These are phyloP conservation scores for Astrocystis sublimbata DNA, from an alignment of 495 filamentous ascomycete genomes.

Conservation along the genomic window DNA sequence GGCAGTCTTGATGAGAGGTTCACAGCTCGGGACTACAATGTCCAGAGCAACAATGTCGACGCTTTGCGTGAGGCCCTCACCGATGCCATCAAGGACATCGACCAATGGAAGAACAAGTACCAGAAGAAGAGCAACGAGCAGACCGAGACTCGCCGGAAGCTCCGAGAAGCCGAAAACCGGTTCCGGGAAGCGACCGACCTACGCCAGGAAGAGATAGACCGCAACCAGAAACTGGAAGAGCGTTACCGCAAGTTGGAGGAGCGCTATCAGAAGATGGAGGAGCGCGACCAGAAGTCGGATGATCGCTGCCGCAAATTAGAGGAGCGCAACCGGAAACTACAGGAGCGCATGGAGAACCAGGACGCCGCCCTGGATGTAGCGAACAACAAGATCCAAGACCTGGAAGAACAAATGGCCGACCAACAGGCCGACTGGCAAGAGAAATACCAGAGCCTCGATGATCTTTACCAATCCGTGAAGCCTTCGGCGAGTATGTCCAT, in stretches of 20 bases:
- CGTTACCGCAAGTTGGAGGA: too few species aligned
- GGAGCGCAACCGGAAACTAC: too few species aligned
- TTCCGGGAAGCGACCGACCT: slow-evolving; percentile 27
- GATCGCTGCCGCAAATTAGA: too few species aligned
- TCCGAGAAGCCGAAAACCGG: slow-evolving; percentile 18
- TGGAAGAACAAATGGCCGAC: slow-evolving; percentile 4
- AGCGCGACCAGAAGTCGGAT: slow-evolving; percentile 9
- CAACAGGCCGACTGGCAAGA: slow-evolving; percentile 11
- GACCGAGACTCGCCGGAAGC: slow-evolving; percentile 21
- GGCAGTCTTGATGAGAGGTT: slow-evolving; percentile 36
- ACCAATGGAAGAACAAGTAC: slow-evolving; percentile 25
- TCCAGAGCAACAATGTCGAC: slow-evolving; percentile 31
- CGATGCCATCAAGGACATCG: slow-evolving; percentile 32
- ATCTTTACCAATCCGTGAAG: slow-evolving; percentile 13
- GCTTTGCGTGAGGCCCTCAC: slow-evolving; percentile 33
- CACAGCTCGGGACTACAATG: slow-evolving; percentile 32
- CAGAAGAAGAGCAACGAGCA: slow-evolving; percentile 27
- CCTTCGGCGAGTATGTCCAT: slow-evolving; percentile 23
- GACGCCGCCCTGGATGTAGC: slow-evolving; percentile 10
- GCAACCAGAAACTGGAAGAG: slow-evolving; percentile 13
- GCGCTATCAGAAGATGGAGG: slow-evolving; percentile 9
- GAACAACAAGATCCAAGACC: slow-evolving; percentile 19
- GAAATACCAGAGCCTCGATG: slow-evolving; percentile 20
- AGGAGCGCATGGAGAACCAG: slow-evolving; percentile 13
- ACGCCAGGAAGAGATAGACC: slow-evolving; percentile 20